Conservation (phyloP, 306 rosid species). For the Vigna mungo region DNA sequence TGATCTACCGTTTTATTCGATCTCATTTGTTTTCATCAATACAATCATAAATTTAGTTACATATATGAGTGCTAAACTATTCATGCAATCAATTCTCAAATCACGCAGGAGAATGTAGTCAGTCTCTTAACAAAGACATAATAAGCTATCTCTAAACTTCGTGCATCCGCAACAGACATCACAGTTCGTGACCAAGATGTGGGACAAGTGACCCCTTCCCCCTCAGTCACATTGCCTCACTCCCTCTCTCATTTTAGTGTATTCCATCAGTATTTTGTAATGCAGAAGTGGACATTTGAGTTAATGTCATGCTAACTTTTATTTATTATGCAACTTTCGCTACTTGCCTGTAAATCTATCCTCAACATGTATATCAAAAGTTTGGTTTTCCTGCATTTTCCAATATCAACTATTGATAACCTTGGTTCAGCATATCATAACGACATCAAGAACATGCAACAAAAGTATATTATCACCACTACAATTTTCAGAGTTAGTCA, state of each 20-base stretch:
- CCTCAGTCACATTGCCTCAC: not conserved
- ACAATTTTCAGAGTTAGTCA: slow-evolving; percentile 32
- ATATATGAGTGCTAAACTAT: slow-evolving; percentile 10
- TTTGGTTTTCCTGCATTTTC: not conserved
- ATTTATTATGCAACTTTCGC: not conserved
- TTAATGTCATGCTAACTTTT: not conserved
- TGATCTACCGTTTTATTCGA: not conserved
- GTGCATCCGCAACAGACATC: not conserved
- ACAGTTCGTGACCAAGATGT: not conserved
- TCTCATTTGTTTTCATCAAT: not conserved
- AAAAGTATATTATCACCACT: not conserved
- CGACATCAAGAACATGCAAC: slow-evolving; percentile 16
- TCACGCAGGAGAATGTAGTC: not conserved
- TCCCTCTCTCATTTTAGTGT: not conserved
- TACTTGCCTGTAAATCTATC: not conserved
- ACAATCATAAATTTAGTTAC: not conserved
- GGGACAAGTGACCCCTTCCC: not conserved
- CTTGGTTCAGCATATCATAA: not conserved
- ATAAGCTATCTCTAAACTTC: slow-evolving; percentile 22
- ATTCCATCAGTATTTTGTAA: not conserved
- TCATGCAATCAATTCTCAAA: not conserved
- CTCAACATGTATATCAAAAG: not conserved
- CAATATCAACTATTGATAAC: not conserved
- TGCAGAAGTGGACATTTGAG: not conserved
- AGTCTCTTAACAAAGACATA: slow-evolving; percentile 13